Evolutionary conservation across 2,329 filamentous ascomycete species (phyloP).

Genomic region (Knufia fluminis): DNA sequence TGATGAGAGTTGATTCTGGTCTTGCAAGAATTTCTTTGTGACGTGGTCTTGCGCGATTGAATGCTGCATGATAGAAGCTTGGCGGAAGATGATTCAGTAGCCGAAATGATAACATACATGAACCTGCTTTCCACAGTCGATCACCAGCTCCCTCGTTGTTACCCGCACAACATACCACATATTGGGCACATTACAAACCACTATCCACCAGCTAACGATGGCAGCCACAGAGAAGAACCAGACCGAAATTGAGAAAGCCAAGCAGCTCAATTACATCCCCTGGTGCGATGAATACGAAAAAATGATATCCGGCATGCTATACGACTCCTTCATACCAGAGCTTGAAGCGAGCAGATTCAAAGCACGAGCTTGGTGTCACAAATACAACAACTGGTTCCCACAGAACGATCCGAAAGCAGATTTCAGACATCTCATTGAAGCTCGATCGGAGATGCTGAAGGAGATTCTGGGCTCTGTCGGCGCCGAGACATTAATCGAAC

Average conservation of each 20-base stretch:
- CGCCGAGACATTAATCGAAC: conserved; percentile 27
- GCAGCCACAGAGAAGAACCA: conserved; percentile 13
- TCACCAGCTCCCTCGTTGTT: too few relatives aligned
- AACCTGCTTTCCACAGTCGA: too few relatives aligned
- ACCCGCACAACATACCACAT: too few relatives aligned
- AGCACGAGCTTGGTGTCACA: conserved; percentile 36
- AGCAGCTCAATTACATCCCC: conserved; percentile 15
- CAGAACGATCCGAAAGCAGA: conserved; percentile 30
- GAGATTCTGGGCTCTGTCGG: conserved; percentile 40
- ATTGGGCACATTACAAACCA: background rate
- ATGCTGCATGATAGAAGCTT: too few relatives aligned
- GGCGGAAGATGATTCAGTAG: too few relatives aligned
- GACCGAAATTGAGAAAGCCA: conserved; percentile 9
- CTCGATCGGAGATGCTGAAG: conserved; percentile 40
- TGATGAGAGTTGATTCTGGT: too few relatives aligned
- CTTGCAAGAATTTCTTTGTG: too few relatives aligned
- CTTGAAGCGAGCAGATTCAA: conserved; percentile 12
- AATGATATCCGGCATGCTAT: conserved; percentile 25
- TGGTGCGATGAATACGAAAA: conserved; percentile 25
- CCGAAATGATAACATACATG: too few relatives aligned
- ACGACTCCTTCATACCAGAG: conserved; percentile 14
- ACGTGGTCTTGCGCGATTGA: background rate
- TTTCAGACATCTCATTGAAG: conserved; percentile 30
- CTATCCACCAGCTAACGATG: conserved; percentile 6
- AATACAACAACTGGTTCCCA: conserved; percentile 51